phyloP scores from a whole-genome alignment of 352 stramenopile species.

The Pythium sp. region DNA sequence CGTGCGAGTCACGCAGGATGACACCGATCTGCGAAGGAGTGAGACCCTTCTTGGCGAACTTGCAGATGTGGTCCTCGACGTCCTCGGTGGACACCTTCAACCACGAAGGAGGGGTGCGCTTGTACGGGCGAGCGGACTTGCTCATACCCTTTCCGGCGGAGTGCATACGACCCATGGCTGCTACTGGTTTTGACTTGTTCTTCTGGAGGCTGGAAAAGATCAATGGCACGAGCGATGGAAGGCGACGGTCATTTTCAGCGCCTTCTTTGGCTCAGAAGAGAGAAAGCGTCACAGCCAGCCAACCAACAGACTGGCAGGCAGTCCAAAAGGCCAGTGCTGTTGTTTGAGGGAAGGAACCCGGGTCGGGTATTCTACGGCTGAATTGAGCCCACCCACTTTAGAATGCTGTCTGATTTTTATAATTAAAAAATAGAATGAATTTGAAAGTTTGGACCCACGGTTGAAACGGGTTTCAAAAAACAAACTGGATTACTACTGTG shows the following conservation, averaged over 20 bases:
- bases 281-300: slow-evolving; percentile 15
- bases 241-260: background rate
- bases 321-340: background rate
- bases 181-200: slow-evolving; percentile 32
- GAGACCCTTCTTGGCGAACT: slow-evolving; percentile 99
- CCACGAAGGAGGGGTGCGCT: slow-evolving; percentile 98
- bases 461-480: background rate
- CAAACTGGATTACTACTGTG: background rate
- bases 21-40: slow-evolving; percentile 98
- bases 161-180: slow-evolving; percentile 98
- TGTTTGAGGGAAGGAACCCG: background rate
- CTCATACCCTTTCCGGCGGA: slow-evolving; percentile 99
- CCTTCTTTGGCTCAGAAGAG: background rate
- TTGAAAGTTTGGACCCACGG: background rate
- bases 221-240: slow-evolving; percentile 26
- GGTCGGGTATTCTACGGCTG: background rate
- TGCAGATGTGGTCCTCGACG: slow-evolving; percentile 99
- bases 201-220: slow-evolving; percentile 61
- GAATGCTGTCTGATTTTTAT: background rate
- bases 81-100: slow-evolving; percentile 95
- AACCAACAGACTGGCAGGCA: slow-evolving; percentile 22
- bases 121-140: slow-evolving; percentile 98
- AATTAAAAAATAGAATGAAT: background rate
- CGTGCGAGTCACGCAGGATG: slow-evolving; percentile 99
- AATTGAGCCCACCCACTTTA: background rate